Percentiles rank a stretch among this genome's conserved stretches.
Evolutionary conservation across 768 basidiomycete genomes (phyloP).

Genomic region (Auricularia sp.): DNA sequence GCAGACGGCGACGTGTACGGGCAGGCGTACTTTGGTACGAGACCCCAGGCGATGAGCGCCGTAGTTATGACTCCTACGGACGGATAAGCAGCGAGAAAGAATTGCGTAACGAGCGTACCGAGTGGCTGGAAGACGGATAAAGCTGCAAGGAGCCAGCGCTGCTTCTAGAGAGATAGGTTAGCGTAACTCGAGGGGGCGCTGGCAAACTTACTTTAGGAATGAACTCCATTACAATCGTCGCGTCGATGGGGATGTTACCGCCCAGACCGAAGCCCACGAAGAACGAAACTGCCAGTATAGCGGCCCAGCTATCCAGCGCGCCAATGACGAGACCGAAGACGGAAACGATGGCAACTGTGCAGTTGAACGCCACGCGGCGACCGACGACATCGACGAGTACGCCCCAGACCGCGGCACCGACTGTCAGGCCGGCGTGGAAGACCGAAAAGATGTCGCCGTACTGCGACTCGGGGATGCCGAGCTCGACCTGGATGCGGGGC

Average conservation of each 20-base stretch:
- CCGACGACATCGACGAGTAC: constrained; percentile 44
- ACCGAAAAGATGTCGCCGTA: constrained; percentile 18
- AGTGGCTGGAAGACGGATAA: constrained; percentile 55
- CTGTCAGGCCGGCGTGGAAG: constrained; percentile 45
- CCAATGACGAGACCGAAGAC: constrained; percentile 43
- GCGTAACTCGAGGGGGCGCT: not conserved
- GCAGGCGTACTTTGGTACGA: constrained; percentile 47
- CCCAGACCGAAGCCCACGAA: constrained; percentile 30
- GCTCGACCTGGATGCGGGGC: not conserved
- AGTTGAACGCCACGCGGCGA: constrained; percentile 38
- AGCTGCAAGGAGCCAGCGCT: constrained; percentile 49
- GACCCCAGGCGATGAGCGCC: constrained; percentile 39
- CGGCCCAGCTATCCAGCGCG: constrained; percentile 35
- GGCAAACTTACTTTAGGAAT: not conserved
- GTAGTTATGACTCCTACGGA: not conserved
- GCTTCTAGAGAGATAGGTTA: not conserved
- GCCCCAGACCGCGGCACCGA: constrained; percentile 41
- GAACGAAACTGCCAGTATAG: constrained; percentile 33
- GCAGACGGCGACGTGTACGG: constrained; percentile 15
- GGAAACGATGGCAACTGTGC: constrained; percentile 43
- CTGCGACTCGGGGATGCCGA: not conserved
- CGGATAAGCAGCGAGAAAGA: constrained; percentile 23
- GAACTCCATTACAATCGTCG: constrained; percentile 36
- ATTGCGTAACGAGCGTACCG: constrained; percentile 39
- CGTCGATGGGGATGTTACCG: constrained; percentile 49